Base-by-base conservation (phyloP, 140 eudicot species). In the Senecio squalidus region DNA sequence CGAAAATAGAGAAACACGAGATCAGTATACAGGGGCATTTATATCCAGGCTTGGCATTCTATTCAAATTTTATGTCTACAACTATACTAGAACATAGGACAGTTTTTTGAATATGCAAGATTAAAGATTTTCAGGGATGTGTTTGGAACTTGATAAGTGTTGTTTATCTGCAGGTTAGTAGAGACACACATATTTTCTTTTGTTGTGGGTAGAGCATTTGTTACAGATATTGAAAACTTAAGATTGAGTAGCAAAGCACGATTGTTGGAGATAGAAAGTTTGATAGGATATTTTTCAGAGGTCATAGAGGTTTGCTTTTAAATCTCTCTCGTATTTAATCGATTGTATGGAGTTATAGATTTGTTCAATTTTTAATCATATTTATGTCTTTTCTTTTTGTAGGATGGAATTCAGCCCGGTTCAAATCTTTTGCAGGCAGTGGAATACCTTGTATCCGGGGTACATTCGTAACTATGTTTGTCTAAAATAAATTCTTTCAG, bases 131-230 rank as follows among this genome's bases (percentile, higher is more conserved):
- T 40, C 26, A 20, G 24, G 6, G 18, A 9, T 54, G 28, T 50
- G 41, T 28, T 31, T n/a, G n/a, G 56, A 29, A 17, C 23, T 55
- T 45, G 23, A 26, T 27, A 57, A 45, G 25, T 44, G 39, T 43
- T 61, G n/a, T 65, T 58, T 21, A 43, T 79, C 64, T 45, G 60
- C 99, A 92, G 99, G 86, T 84, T 92, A 77, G 96, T 92, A 75
- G 99, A 92, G 79, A 84, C 89, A 56, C 99, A 92, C 84, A 88
- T 92, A 74, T 92, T 92, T 77, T 84, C 89, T 64, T 92, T 92
- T 75, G 98, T 91, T 40, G 94, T 91, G 52, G 98, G 98, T 72
- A 86, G 98, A 78, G 98, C 98, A 31, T 91, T 92, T 69, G 99
- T 92, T 47, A 81, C 95, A 21, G 96, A 92, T 84, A 78, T 87